phyloP scores from a whole-genome alignment of 768 basidiomycete genomes.

The Russula virescens region DNA sequence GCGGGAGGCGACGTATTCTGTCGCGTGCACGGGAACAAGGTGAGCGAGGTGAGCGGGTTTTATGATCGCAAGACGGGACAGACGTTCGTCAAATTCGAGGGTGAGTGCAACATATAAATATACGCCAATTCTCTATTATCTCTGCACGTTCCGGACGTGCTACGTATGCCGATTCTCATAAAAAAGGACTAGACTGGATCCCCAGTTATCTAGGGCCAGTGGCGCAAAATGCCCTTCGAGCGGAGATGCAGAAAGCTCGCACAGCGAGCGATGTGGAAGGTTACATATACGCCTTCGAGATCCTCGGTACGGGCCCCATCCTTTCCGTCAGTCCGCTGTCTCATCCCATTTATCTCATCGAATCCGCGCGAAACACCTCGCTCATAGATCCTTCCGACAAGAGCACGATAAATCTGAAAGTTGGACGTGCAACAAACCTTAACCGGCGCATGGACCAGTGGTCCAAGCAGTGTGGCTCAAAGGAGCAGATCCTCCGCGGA shows the following conservation, averaged over 20 bases:
- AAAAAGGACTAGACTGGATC: slow-evolving; percentile 51
- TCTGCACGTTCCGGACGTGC: neutral
- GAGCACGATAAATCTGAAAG: slow-evolving; percentile 59
- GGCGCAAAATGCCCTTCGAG: slow-evolving; percentile 52
- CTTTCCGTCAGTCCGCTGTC: neutral
- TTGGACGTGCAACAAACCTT: slow-evolving; percentile 72
- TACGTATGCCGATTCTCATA: neutral
- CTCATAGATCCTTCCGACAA: slow-evolving; percentile 32
- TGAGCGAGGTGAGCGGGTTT: slow-evolving; percentile 51
- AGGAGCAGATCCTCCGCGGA: slow-evolving; percentile 66
- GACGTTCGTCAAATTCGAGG: slow-evolving; percentile 52
- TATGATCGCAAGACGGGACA: slow-evolving; percentile 43
- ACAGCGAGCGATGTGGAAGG: slow-evolving; percentile 59
- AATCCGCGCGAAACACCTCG: neutral
- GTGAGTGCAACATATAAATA: slow-evolving; percentile 30
- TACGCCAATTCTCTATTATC: neutral
- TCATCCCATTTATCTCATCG: neutral
- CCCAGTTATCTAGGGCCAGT: slow-evolving; percentile 55
- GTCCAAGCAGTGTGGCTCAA: slow-evolving; percentile 76
- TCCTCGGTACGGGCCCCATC: slow-evolving; percentile 47
- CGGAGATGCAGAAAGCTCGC: slow-evolving; percentile 49
- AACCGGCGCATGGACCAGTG: slow-evolving; percentile 71
- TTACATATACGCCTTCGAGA: slow-evolving; percentile 80
- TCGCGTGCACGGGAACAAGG: slow-evolving; percentile 54
- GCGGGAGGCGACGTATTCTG: slow-evolving; percentile 47